Conservation (phyloP, 306 rosid species). For the Sechiopsis laciniata region DNA sequence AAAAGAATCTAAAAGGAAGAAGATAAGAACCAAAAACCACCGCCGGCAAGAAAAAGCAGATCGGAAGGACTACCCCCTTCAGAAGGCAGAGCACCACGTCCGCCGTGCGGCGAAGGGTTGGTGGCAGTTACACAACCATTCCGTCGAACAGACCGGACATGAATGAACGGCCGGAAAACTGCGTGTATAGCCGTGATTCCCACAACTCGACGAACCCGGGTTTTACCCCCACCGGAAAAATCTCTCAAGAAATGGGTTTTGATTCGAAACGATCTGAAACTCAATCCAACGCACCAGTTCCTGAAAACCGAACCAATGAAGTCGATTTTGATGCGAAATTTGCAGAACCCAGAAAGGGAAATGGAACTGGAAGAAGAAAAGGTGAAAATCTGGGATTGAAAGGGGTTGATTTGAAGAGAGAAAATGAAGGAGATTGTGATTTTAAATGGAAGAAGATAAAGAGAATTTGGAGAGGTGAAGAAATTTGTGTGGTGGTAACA, state of each 20-base stretch:
- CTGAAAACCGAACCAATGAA: not conserved
- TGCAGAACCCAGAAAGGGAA: constrained; percentile 1
- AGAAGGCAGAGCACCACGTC: constrained; percentile 99
- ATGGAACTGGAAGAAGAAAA: not conserved
- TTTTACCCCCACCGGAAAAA: constrained; percentile 38
- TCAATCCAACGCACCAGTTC: constrained; percentile 15
- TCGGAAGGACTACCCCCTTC: constrained; percentile 99
- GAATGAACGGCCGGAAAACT: constrained; percentile 48
- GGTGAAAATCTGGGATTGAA: not conserved
- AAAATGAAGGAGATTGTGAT: not conserved
- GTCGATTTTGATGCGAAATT: not conserved
- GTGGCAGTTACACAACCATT: constrained; percentile 55
- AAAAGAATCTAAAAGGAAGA: constrained; percentile 2
- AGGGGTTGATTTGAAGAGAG: not conserved
- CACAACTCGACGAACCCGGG: constrained; percentile 69
- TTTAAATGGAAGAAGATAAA: not conserved
- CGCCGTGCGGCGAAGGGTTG: constrained; percentile 99
- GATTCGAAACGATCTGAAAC: not conserved
- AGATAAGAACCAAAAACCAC: constrained; percentile 37
- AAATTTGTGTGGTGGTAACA: constrained; percentile 12
- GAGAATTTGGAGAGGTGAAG: not conserved
- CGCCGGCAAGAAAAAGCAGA: constrained; percentile 96
- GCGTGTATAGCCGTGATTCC: constrained; percentile 97
- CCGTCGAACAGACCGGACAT: constrained; percentile 78
- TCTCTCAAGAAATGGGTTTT: not conserved